These are phyloP conservation scores for Hyphopichia fennica DNA, from an alignment of 1,139 yeast species.

Conservation along the genomic window DNA sequence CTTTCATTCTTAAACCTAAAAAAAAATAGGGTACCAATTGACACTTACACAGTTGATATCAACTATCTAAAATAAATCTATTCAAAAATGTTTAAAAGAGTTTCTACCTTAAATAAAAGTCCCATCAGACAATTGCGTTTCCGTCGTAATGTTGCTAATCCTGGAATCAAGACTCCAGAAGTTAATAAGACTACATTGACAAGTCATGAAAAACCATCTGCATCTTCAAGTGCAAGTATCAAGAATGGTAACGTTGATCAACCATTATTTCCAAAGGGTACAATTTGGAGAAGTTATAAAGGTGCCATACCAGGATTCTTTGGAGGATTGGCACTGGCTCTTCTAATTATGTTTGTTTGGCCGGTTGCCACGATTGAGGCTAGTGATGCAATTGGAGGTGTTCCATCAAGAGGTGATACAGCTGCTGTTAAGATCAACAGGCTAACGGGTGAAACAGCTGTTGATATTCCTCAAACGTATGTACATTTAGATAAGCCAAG, in stretches of 20 bases:
- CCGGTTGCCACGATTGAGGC: conserved; percentile 13
- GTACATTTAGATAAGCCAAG: conserved; percentile 15
- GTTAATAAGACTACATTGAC: conserved; percentile 1
- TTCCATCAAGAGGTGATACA: conserved; percentile 9
- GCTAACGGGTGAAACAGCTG: conserved; percentile 11
- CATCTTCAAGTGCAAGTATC: background rate
- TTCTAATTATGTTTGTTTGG: conserved; percentile 14
- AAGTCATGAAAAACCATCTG: conserved; percentile 1
- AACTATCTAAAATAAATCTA: background rate
- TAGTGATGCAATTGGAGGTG: conserved; percentile 12
- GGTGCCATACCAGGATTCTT: background rate
- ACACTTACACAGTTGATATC: background rate
- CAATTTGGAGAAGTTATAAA: background rate
- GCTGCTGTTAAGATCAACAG: conserved; percentile 12
- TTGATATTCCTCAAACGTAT: conserved; percentile 17
- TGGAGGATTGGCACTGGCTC: background rate
- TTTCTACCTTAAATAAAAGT: background rate
- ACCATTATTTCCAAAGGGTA: conserved; percentile 4
- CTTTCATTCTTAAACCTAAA: too few relatives aligned
- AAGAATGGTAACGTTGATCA: conserved; percentile 1
- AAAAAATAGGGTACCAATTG: too few relatives aligned
- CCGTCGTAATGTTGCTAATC: conserved; percentile 4
- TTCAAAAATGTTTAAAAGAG: background rate
- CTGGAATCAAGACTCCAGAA: conserved; percentile 3
- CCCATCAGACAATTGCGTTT: conserved; percentile 1